Conservation (phyloP, 2,329 filamentous ascomycete genomes). For the Paecilomyces formosus region DNA sequence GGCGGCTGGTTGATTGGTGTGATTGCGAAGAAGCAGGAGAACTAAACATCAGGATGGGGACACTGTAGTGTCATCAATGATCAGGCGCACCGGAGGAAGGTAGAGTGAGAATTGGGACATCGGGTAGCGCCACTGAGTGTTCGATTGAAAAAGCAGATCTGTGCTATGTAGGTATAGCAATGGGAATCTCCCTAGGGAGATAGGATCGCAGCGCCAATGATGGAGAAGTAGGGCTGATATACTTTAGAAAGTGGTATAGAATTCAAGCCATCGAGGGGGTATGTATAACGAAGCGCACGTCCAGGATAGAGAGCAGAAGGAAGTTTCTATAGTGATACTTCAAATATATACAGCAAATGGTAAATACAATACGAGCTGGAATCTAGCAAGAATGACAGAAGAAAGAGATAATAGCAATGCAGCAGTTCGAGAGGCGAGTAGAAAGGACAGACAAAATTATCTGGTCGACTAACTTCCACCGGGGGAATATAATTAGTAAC, state of each 20-base stretch:
- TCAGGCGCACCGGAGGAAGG: conserved; percentile 1
- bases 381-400: neutral
- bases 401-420: neutral
- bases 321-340: neutral
- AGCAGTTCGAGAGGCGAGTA: neutral
- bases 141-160: neutral
- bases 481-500: neutral
- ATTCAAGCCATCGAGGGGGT: neutral
- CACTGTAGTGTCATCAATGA: conserved; percentile 1
- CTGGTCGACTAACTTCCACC: neutral
- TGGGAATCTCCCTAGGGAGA: neutral
- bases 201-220: neutral
- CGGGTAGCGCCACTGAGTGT: neutral
- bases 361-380: neutral
- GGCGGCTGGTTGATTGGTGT: conserved; percentile 8
- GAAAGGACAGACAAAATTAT: too few relatives aligned
- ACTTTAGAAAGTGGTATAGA: neutral
- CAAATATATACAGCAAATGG: neutral
- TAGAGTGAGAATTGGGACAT: neutral
- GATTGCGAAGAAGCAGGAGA: conserved; percentile 11
- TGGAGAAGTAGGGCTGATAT: neutral
- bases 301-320: neutral
- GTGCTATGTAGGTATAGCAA: neutral
- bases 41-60: conserved; percentile 15
- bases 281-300: neutral